phyloP scores from a whole-genome alignment of 345 rosid genomes.

The Salix arbutifolia region DNA sequence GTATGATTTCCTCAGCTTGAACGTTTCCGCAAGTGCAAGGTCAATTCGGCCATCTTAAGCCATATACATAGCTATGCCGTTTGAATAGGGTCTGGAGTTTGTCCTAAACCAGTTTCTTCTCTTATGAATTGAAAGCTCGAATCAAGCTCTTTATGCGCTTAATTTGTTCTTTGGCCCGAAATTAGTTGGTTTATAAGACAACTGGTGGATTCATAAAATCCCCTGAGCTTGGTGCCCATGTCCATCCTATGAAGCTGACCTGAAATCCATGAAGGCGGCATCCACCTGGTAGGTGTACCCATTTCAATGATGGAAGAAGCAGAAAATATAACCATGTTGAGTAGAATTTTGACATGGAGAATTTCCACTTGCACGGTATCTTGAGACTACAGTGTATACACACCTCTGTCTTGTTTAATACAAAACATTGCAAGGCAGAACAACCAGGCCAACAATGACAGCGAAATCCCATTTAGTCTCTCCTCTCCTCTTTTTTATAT shows the following conservation, averaged over 20 bases:
- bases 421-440: not conserved
- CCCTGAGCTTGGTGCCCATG: not conserved
- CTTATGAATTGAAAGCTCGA: not conserved
- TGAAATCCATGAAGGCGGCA: not conserved
- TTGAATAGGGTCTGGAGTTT: not conserved
- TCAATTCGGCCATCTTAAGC: not conserved
- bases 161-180: not conserved
- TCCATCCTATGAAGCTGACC: not conserved
- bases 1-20: not conserved
- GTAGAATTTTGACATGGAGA: not conserved
- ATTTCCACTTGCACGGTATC: not conserved
- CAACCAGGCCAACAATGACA: conserved; percentile 13
- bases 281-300: not conserved
- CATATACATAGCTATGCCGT: not conserved
- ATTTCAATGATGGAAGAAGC: not conserved
- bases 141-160: not conserved
- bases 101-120: not conserved
- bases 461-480: conserved; percentile 12
- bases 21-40: not conserved
- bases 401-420: too few relatives aligned
- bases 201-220: not conserved
- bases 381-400: not conserved
- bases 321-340: not conserved
- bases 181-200: not conserved
- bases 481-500: conserved; percentile 25